Conservation (phyloP, 2,329 filamentous ascomycete species). For the Cladobotryum protrusum region DNA sequence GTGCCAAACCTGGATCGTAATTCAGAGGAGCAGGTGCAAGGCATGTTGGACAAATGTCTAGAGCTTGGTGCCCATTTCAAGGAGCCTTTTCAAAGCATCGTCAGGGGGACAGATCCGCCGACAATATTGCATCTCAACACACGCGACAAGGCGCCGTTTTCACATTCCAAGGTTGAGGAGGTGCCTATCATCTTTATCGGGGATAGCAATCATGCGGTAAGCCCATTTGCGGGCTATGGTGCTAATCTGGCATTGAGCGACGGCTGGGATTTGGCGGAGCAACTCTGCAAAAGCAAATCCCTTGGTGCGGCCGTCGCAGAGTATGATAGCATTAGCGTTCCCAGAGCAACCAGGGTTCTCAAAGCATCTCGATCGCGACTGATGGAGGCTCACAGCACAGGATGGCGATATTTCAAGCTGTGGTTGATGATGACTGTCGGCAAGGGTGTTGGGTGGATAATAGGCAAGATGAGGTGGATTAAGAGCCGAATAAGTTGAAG, state of each 20-base stretch:
- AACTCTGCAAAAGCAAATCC: slow-evolving; percentile 24
- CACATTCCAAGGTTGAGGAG: slow-evolving; percentile 23
- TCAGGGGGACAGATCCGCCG: slow-evolving; percentile 32
- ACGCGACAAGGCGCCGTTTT: slow-evolving; percentile 14
- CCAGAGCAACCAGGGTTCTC: slow-evolving; percentile 25
- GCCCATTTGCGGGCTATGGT: slow-evolving; percentile 43
- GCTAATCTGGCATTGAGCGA: slow-evolving; percentile 43
- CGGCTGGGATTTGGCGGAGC: slow-evolving; percentile 39
- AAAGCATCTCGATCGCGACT: slow-evolving; percentile 19
- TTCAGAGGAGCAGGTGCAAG: no score
- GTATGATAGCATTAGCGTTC: slow-evolving; percentile 32
- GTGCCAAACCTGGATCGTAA: no score
- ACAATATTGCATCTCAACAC: slow-evolving; percentile 24
- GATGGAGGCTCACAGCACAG: slow-evolving; percentile 11
- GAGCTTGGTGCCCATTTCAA: slow-evolving; percentile 27
- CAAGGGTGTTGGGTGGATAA: slow-evolving; percentile 17
- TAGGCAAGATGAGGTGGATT: slow-evolving; percentile 9
- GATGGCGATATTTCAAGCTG: no score
- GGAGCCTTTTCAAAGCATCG: slow-evolving; percentile 34
- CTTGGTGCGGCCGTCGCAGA: slow-evolving; percentile 22
- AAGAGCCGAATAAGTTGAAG: background rate
- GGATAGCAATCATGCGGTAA: slow-evolving; percentile 45
- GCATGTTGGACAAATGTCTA: no score
- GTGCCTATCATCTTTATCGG: slow-evolving; percentile 37
- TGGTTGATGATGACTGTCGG: slow-evolving; percentile 1